Evolutionary conservation across 768 basidiomycete genomes (phyloP).

Genomic region (Leccinellum albellum): DNA sequence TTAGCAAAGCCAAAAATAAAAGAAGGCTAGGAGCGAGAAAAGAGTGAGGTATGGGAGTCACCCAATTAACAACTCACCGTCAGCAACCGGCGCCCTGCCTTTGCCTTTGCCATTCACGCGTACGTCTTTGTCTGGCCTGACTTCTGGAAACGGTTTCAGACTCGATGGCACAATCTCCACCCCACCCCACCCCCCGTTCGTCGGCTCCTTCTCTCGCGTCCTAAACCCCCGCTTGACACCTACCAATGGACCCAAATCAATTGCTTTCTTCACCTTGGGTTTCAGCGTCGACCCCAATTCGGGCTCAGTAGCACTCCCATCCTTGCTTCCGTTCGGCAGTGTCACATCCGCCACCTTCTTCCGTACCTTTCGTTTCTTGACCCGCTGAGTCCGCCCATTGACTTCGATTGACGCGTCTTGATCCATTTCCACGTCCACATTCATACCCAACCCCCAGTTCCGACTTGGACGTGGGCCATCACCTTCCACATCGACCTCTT

Average conservation of each 20-base stretch:
- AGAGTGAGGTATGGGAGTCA: neutral
- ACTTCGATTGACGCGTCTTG: conserved; percentile 10
- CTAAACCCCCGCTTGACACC: conserved; percentile 58
- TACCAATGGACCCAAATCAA: conserved; percentile 63
- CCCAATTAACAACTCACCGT: conserved; percentile 19
- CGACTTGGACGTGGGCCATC: conserved; percentile 9
- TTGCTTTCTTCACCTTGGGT: neutral
- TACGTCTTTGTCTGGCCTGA: conserved; percentile 7
- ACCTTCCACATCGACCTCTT: conserved; percentile 25
- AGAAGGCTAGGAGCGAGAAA: neutral
- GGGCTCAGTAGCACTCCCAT: neutral
- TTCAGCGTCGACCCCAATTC: neutral
- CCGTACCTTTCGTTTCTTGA: conserved; percentile 20
- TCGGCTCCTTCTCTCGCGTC: conserved; percentile 53
- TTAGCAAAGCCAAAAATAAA: neutral
- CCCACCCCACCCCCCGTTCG: conserved; percentile 60
- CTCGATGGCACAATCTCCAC: conserved; percentile 50
- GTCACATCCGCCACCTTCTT: conserved; percentile 33
- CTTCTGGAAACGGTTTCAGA: conserved; percentile 15
- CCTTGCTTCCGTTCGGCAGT: neutral
- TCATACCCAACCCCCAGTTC: conserved; percentile 22
- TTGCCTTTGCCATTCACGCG: conserved; percentile 15
- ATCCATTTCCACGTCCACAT: conserved; percentile 24
- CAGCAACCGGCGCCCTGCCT: conserved; percentile 11
- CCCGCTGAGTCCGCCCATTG: conserved; percentile 2